Evolutionary conservation across 257 asterid species (phyloP), one percentile per base, ranked within the genome.

Genomic region (Nicotiana tabacum): DNA sequence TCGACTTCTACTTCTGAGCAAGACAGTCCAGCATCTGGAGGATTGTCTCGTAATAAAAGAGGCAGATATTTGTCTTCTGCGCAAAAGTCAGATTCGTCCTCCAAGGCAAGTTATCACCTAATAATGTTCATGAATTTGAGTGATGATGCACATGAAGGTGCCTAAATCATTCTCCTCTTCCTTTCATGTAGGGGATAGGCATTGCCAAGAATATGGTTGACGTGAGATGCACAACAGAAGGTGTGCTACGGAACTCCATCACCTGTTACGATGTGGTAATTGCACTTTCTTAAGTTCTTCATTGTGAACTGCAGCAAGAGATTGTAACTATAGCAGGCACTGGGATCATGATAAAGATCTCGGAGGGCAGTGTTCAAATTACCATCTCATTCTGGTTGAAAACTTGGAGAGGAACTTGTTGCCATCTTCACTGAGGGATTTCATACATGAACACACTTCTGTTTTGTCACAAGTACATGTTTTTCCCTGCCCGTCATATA

Each of bases 341-440:
- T 65, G 57, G 70, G 87, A 85, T 81, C 86, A 85, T 77, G 92
- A 89, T 82, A 87, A 86, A 83, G 94, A 90, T 78, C 39, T 88
- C 57, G 91, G 97, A 66, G 90, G 90, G 9, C 60, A 62, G 57
- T 76, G 84, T 46, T 80, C 83, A 64, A 79, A 48, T 70, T 78
- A 18, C 21, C 83, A 82, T 83, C 62, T 85, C 85, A 69, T 92
- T 29, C 62, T 90, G n/a, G 83, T 92, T 33, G 72, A 85, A 53
- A 89, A 90, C 84, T 68, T 92, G 89, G 93, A 92, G 91, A 88
- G 83, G 24, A 90, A 85, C 83, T 53, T 91, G 64, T 82, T 87
- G 29, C 85, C 92, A 15, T 85, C 84, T 32, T 64, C 88, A 30
- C 84, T 90, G 74, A 81, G 77, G 70, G 81, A 66, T 56, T 91